Percentiles rank a stretch among this genome's conserved stretches.
phyloP scores from a whole-genome alignment of 805 yeast genomes.

The Metschnikowia matae region DNA sequence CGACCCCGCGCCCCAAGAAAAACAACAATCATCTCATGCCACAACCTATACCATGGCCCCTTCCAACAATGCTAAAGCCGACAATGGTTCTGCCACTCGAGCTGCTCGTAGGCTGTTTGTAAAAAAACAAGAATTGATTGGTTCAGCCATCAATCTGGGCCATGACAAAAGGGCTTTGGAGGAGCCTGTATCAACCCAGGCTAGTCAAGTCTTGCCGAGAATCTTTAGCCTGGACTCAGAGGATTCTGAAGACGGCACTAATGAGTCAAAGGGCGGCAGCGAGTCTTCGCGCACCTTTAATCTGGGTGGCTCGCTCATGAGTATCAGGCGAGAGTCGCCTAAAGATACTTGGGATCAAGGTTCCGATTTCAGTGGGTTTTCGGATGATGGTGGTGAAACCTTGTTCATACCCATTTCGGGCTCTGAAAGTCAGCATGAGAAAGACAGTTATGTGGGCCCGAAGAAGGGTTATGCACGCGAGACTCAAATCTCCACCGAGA shows the following conservation, averaged over 20 bases:
- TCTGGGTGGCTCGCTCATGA: background rate
- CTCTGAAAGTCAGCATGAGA: background rate
- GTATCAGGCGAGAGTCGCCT: background rate
- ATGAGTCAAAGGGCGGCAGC: background rate
- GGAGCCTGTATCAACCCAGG: background rate
- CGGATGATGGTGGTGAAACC: background rate
- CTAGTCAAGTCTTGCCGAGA: background rate
- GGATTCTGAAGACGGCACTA: background rate
- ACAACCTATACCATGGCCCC: background rate
- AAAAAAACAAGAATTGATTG: background rate
- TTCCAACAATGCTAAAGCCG: no score
- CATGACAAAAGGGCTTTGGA: background rate
- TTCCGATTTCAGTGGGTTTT: background rate
- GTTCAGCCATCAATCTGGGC: background rate
- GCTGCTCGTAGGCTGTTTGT: background rate
- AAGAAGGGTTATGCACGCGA: no score
- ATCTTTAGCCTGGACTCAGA: background rate
- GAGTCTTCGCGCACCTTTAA: no score
- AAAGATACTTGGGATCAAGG: background rate
- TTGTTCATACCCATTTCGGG: background rate
- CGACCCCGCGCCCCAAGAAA: background rate
- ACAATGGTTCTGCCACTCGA: no score
- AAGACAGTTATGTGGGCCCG: background rate
- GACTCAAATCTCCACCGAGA: no score
- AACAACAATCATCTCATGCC: background rate